Conservation (phyloP, 176 grass and related monocot genomes). For the Puccinellia tenuiflora region DNA sequence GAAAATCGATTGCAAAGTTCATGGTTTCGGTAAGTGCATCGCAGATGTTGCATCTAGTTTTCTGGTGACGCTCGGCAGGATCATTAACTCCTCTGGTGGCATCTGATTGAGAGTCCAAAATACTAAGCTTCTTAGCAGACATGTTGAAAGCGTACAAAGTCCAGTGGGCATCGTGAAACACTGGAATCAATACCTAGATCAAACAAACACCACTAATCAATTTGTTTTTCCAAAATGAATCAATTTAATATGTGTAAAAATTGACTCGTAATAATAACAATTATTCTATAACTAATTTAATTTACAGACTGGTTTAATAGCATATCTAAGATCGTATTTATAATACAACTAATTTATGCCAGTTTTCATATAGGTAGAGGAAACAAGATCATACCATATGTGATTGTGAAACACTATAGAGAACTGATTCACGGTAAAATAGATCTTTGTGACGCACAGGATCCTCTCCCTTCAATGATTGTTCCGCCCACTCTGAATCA, state of each 20-base stretch:
- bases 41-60: neutral
- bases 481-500: neutral
- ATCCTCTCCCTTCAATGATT: neutral
- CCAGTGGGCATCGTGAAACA: neutral
- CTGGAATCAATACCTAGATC: neutral
- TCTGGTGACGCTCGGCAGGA: neutral
- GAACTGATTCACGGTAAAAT: neutral
- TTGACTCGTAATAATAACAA: neutral
- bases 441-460: neutral
- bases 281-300: neutral
- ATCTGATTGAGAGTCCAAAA: neutral
- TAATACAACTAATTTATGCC: neutral
- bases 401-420: neutral
- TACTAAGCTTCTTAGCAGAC: neutral
- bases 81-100: neutral
- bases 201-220: neutral
- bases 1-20: neutral
- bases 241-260: neutral
- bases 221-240: neutral
- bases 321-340: neutral
- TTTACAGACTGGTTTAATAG: neutral
- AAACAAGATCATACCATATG: neutral
- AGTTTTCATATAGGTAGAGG: neutral
- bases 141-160: slow-evolving; percentile 16
- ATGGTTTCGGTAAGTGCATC: neutral